These are phyloP conservation scores for Alternaria triticina DNA, from an alignment of 2,329 filamentous ascomycete species.

Conservation along the genomic window DNA sequence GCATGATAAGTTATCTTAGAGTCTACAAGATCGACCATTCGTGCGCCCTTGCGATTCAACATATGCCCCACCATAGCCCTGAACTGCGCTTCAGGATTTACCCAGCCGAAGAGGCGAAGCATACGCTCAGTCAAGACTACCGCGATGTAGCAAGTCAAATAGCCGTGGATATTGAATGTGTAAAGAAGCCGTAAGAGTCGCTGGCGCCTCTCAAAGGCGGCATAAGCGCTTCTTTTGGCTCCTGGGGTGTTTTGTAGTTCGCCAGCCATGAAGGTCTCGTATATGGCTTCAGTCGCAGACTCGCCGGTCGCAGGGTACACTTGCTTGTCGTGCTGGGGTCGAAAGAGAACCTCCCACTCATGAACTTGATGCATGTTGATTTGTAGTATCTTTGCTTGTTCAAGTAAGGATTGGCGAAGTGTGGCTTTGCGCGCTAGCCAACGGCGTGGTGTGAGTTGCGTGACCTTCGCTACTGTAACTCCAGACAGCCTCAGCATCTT, in stretches of 20 bases:
- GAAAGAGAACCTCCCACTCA: neutral
- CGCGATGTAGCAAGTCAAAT: neutral
- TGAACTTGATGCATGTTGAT: neutral
- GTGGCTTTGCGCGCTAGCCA: neutral
- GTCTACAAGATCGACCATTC: neutral
- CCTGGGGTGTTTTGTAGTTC: neutral
- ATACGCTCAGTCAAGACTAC: neutral
- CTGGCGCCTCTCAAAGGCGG: neutral
- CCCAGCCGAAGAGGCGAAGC: neutral
- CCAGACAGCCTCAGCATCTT: neutral
- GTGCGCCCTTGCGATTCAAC: neutral
- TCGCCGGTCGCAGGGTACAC: neutral
- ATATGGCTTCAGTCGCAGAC: neutral
- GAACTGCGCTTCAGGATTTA: neutral
- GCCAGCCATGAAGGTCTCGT: neutral
- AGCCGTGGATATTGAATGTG: neutral
- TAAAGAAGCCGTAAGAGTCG: rapidly evolving
- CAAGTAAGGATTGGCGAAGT: neutral
- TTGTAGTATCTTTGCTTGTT: neutral
- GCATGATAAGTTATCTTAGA: neutral
- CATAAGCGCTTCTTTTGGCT: neutral
- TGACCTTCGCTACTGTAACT: neutral
- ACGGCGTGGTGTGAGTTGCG: neutral
- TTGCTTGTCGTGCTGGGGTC: neutral
- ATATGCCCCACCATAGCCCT: neutral